Evolutionary conservation across 352 stramenopile genomes (phyloP).

Genomic region (Globisporangium lucens): DNA sequence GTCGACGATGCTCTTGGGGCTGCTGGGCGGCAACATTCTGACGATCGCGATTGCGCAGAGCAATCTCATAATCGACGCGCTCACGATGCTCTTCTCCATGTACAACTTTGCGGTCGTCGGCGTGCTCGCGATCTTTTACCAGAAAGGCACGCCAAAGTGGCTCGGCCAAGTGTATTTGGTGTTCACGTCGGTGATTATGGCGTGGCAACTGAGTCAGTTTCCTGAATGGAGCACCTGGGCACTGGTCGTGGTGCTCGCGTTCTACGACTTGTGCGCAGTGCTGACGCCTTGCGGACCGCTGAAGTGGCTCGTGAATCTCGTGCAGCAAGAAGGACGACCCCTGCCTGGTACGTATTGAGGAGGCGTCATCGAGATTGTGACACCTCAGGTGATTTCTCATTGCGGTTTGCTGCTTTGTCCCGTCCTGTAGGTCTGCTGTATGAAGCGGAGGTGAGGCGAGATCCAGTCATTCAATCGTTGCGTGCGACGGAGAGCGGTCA

Average conservation of each 20-base stretch:
- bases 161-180: slow-evolving; percentile 95
- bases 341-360: slow-evolving; percentile 71
- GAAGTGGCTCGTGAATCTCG: slow-evolving; percentile 94
- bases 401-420: background rate
- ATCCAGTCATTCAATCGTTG: slow-evolving; percentile 23
- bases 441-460: slow-evolving; percentile 58
- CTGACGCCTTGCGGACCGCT: slow-evolving; percentile 98
- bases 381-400: background rate
- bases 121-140: slow-evolving; percentile 89
- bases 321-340: slow-evolving; percentile 87
- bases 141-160: slow-evolving; percentile 75
- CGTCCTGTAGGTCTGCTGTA: slow-evolving; percentile 55
- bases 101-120: slow-evolving; percentile 92
- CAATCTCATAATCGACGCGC: slow-evolving; percentile 52
- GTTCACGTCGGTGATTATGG: slow-evolving; percentile 96
- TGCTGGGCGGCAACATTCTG: slow-evolving; percentile 85
- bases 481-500: slow-evolving; percentile 12
- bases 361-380: background rate
- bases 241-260: slow-evolving; percentile 92
- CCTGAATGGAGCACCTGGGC: slow-evolving; percentile 93
- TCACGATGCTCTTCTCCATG: slow-evolving; percentile 77
- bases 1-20: slow-evolving; percentile 79
- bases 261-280: slow-evolving; percentile 99
- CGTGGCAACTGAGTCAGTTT: slow-evolving; percentile 97
- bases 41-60: slow-evolving; percentile 66